A percentile compares a stretch with the other conserved stretches of the same genome.
Conservation (phyloP, 495 filamentous ascomycete genomes). For the Lepidopterella palustris region DNA sequence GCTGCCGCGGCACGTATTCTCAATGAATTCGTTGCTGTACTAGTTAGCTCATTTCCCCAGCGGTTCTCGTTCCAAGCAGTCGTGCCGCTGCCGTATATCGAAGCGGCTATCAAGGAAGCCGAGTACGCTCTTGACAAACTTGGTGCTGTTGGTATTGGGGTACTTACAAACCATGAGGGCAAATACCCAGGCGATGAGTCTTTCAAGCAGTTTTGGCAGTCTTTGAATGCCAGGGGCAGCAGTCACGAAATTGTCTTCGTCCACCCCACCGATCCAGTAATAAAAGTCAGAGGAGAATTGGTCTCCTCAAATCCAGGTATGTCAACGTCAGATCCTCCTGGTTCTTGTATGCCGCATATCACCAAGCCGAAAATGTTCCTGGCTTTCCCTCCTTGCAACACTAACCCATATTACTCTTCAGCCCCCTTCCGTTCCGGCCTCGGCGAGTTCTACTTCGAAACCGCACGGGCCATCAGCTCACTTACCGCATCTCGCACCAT, state of each 20-base stretch:
- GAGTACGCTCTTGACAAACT: conserved; percentile 25
- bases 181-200: conserved; percentile 22
- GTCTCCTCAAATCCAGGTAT: conserved; percentile 25
- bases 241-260: conserved; percentile 25
- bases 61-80: conserved; percentile 25
- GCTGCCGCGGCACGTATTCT: conserved; percentile 23
- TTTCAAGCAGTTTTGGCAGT: conserved; percentile 21
- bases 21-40: conserved; percentile 24
- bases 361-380: not conserved
- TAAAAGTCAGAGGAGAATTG: conserved; percentile 14
- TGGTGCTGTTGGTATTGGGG: conserved; percentile 21
- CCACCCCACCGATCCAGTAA: conserved; percentile 27
- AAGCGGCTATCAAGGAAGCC: conserved; percentile 19
- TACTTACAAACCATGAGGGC: conserved; percentile 30
- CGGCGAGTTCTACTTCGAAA: conserved; percentile 32
- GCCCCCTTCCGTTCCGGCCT: conserved; percentile 24
- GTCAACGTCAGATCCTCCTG: not conserved
- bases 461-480: conserved; percentile 24
- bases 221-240: conserved; percentile 12
- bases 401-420: not conserved
- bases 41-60: conserved; percentile 13
- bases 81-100: conserved; percentile 24
- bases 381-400: not conserved
- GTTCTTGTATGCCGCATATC: not conserved
- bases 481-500: conserved; percentile 28